Percentiles rank a stretch among this genome's conserved stretches.
Evolutionary conservation across 208 protist species (phyloP).

Genomic region (Crithidia bombi): DNA sequence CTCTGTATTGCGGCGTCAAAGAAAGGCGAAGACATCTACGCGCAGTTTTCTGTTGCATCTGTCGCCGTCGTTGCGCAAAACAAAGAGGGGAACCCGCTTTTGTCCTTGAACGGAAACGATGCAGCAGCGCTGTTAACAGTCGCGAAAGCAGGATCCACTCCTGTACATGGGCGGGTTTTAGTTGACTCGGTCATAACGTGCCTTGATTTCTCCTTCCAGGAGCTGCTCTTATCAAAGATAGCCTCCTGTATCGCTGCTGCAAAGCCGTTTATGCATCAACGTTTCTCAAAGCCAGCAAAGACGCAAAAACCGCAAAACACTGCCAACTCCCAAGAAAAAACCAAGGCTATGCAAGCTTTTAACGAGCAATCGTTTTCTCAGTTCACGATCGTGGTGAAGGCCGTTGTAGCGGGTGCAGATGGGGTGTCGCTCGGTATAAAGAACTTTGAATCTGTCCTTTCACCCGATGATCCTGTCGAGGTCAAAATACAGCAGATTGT

Average conservation of each 20-base stretch:
- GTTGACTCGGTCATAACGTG: slow-evolving; percentile 17
- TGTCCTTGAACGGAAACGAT: slow-evolving; percentile 13
- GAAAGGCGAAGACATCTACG: background rate
- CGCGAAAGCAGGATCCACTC: slow-evolving; percentile 9
- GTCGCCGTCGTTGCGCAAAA: slow-evolving; percentile 10
- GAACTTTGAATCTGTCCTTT: background rate
- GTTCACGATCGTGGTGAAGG: slow-evolving; percentile 18
- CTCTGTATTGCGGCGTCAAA: background rate
- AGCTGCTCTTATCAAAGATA: slow-evolving; percentile 22
- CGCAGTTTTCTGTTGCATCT: slow-evolving; percentile 11
- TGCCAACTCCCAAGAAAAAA: background rate
- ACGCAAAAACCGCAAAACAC: no score
- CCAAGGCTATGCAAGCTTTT: background rate
- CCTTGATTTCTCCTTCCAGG: slow-evolving; percentile 21
- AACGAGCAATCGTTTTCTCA: slow-evolving; percentile 7
- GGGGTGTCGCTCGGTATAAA: slow-evolving; percentile 14
- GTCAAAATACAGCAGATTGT: slow-evolving; percentile 17
- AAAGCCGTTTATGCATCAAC: slow-evolving; percentile 23
- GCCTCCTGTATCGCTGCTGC: slow-evolving; percentile 18
- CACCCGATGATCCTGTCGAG: slow-evolving; percentile 1
- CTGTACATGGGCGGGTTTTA: slow-evolving; percentile 1
- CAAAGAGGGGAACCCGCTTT: slow-evolving; percentile 14
- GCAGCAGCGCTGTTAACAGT: slow-evolving; percentile 7
- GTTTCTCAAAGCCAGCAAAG: background rate
- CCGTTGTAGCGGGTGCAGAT: slow-evolving; percentile 17